phyloP scores from a whole-genome alignment of 805 yeast species.

The Ogataea minuta region DNA sequence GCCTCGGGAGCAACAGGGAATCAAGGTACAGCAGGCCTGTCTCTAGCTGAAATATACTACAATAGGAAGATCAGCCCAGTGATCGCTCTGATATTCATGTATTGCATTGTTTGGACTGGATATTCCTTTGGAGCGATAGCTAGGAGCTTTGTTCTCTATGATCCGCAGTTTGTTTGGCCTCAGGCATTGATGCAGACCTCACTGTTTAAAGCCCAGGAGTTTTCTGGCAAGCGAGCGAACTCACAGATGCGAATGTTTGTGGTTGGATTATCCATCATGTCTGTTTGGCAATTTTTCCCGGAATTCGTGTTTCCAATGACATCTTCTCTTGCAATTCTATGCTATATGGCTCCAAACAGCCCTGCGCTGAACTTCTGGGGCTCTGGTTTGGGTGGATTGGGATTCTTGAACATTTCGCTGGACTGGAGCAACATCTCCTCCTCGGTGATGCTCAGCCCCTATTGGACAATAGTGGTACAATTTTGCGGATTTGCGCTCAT shows the following conservation, averaged over 20 bases:
- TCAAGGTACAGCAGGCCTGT: constrained; percentile 46
- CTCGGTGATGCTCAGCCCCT: constrained; percentile 47
- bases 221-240: constrained; percentile 14
- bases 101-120: constrained; percentile 51
- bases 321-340: constrained; percentile 47
- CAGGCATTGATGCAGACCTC: constrained; percentile 53
- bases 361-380: constrained; percentile 43
- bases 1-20: constrained; percentile 53
- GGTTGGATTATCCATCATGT: constrained; percentile 34
- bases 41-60: constrained; percentile 46
- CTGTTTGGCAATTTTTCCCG: constrained; percentile 49
- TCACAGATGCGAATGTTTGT: constrained; percentile 39
- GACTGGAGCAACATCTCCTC: constrained; percentile 57
- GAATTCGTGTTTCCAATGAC: constrained; percentile 48
- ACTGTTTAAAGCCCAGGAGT: constrained; percentile 34
- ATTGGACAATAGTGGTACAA: constrained; percentile 50
- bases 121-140: constrained; percentile 54
- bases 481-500: constrained; percentile 45
- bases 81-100: constrained; percentile 46
- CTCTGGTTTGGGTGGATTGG: constrained; percentile 54
- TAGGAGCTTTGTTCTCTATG: constrained; percentile 42
- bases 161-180: constrained; percentile 50
- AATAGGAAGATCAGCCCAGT: constrained; percentile 36
- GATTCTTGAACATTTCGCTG: constrained; percentile 45
- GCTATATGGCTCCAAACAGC: constrained; percentile 48